These are phyloP conservation scores for Aphanomyces cochlioides DNA, from an alignment of 352 stramenopile genomes.

Conservation along the genomic window DNA sequence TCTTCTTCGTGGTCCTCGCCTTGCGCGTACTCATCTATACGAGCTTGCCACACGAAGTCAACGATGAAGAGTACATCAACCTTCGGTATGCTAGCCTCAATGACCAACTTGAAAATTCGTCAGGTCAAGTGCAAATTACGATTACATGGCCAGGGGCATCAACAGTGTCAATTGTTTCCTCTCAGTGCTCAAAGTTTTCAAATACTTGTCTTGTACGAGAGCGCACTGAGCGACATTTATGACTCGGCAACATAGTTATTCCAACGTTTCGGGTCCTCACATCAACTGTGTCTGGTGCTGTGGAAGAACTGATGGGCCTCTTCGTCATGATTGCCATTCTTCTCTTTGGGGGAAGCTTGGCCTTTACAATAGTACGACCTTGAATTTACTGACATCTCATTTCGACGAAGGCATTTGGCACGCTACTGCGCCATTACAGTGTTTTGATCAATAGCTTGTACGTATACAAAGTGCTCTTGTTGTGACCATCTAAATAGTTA, in stretches of 20 bases:
- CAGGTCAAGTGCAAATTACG: constrained; percentile 26
- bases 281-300: constrained; percentile 15
- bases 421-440: constrained; percentile 19
- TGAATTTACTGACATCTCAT: not conserved
- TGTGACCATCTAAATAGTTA: constrained; percentile 1
- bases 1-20: constrained; percentile 21
- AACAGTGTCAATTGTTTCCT: constrained; percentile 30
- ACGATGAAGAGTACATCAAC: constrained; percentile 25
- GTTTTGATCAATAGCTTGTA: constrained; percentile 28
- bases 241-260: constrained; percentile 3
- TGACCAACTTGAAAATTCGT: not conserved
- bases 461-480: not conserved
- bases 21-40: not conserved
- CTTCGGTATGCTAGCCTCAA: constrained; percentile 6
- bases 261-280: constrained; percentile 26
- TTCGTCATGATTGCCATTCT: constrained; percentile 30
- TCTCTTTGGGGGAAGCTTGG: constrained; percentile 27
- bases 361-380: constrained; percentile 16
- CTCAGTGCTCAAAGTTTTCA: constrained; percentile 27
- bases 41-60: constrained; percentile 4
- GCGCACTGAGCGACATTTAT: too few relatives aligned
- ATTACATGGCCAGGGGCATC: constrained; percentile 20
- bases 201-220: constrained; percentile 22
- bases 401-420: constrained; percentile 14
- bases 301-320: constrained; percentile 22